Conservation (phyloP, 2,329 filamentous ascomycete genomes). For the Alternaria rosae region DNA sequence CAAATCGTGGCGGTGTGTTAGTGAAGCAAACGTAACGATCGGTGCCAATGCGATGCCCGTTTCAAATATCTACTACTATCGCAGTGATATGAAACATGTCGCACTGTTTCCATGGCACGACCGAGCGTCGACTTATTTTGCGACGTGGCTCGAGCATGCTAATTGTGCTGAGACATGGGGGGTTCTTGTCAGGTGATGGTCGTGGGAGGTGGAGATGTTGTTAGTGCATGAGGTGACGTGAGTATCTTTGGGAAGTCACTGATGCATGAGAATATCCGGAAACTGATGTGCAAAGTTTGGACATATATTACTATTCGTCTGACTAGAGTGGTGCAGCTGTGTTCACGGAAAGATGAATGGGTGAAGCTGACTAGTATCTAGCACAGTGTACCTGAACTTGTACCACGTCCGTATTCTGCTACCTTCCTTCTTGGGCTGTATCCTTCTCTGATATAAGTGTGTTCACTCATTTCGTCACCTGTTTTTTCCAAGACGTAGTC, state of each 20-base stretch:
- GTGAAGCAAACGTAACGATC: neutral
- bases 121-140: neutral
- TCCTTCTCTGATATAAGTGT: neutral
- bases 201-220: neutral
- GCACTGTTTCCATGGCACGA: neutral
- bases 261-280: neutral
- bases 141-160: neutral
- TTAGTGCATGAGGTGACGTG: neutral
- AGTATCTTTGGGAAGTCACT: neutral
- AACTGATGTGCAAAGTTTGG: neutral
- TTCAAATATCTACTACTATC: neutral
- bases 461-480: neutral
- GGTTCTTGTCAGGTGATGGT: neutral
- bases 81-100: conserved; percentile 1
- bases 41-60: neutral
- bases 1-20: neutral
- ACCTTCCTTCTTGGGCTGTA: neutral
- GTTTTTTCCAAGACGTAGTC: neutral
- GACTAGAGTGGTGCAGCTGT: neutral
- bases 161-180: neutral
- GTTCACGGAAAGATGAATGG: neutral
- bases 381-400: neutral
- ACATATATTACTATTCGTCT: neutral
- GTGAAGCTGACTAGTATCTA: neutral
- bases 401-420: neutral